A percentile compares a stretch with the other conserved stretches of the same genome.
Evolutionary conservation across 306 rosid species (phyloP).

Genomic region (Glycine latifolia): DNA sequence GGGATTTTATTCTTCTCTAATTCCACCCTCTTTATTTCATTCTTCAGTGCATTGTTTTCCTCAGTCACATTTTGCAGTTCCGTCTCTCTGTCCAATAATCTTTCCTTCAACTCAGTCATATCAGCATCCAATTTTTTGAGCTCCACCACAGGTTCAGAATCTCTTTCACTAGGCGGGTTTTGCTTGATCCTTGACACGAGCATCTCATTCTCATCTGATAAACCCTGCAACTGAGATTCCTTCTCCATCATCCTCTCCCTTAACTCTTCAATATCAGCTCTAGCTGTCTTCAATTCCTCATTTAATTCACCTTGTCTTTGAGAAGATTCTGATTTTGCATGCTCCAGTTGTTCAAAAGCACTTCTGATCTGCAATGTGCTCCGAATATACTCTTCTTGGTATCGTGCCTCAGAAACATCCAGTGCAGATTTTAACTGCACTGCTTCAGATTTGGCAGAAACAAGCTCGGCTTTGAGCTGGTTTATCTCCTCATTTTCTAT

Average conservation of each 20-base stretch:
- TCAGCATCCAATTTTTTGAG: conserved; percentile 60
- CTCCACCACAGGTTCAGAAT: conserved; percentile 55
- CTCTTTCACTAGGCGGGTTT: conserved; percentile 47
- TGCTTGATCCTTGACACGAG: conserved; percentile 46
- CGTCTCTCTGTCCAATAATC: conserved; percentile 67
- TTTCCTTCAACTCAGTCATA: conserved; percentile 63
- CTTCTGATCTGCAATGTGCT: conserved; percentile 81
- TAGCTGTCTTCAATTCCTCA: conserved; percentile 62
- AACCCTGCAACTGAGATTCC: conserved; percentile 63
- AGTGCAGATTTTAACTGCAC: conserved; percentile 72
- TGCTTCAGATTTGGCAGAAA: conserved; percentile 64
- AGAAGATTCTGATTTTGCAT: conserved; percentile 63
- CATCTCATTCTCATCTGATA: conserved; percentile 58
- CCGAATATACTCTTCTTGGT: conserved; percentile 85
- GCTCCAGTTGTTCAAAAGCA: conserved; percentile 77
- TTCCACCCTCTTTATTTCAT: conserved; percentile 59
- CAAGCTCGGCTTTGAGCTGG: conserved; percentile 65
- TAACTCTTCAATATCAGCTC: conserved; percentile 65
- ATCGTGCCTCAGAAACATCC: conserved; percentile 75
- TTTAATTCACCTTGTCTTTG: conserved; percentile 62
- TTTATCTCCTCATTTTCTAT: conserved; percentile 58
- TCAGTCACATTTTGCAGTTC: conserved; percentile 61
- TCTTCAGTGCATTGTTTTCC: conserved; percentile 67
- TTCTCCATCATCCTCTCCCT: conserved; percentile 59
- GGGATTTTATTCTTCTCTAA: conserved; percentile 54